Evolutionary conservation across 2,329 filamentous ascomycete genomes (phyloP), one percentile per base, ranked within the genome.

Genomic region (Colletotrichum sp.): DNA sequence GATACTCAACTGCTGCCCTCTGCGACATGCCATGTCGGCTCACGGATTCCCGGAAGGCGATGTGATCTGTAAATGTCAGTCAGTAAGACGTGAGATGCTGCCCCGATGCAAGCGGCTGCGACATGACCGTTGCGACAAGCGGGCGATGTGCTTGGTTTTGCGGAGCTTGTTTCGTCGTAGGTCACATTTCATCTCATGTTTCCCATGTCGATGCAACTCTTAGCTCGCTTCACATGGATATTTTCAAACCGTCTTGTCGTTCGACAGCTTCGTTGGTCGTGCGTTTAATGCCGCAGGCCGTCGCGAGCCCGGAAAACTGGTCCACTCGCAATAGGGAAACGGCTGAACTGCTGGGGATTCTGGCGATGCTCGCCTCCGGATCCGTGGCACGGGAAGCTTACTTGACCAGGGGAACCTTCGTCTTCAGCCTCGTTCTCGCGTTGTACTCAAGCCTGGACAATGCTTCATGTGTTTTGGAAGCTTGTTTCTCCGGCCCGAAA

Each of bases 241-340:
- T 65, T 61, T 63, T 65, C 64, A 75, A 75, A 73, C 74, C 74
- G 60, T 73, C 70, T 34, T 75, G 74, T 75, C 70, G 74, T 75
- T 75, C 64, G 74, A 73, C 73, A 72, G 73, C 70, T 73, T 57
- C 70, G 73, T 48, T 75, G 64, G 64, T 75, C 70, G 70, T 75
- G 64, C 74, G 59, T 75, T 75, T 60, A 75, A 75, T 75, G 74
- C 64, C 74, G 74, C 74, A 73, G 70, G 61, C 63, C 73, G 69
- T 73, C 69, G 63, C 39, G 69, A 32, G 30, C 68, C 55, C 36
- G 28, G 10, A 68, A 68, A 48, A 43, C 21, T 36, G 68, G 72
- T 30, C 39, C 72, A 39, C 68, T 61, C 57, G 28, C 36, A 16
- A 30, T 16, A 28, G 60, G 21, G n/a, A 60, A 32, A 26, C 16